phyloP scores from a whole-genome alignment of 1,284 basidiomycete genomes.

The Apiotrichum mycotoxinovorans region DNA sequence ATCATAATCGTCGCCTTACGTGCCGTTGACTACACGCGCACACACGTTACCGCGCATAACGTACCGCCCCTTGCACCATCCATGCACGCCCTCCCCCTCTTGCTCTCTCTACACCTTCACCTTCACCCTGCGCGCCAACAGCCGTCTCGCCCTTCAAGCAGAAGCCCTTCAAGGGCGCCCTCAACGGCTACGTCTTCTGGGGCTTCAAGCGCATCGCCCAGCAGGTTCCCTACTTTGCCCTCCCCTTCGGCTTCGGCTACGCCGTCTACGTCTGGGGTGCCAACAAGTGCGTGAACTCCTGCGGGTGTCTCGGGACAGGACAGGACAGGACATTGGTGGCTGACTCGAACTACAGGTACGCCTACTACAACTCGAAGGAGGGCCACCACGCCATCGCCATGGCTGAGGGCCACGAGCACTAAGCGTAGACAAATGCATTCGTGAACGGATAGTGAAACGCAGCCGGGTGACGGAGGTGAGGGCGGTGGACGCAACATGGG shows the following conservation, averaged over 20 bases:
- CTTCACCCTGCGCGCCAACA: constrained; percentile 40
- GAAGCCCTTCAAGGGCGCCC: constrained; percentile 65
- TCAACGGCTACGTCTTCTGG: constrained; percentile 79
- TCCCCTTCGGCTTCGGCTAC: constrained; percentile 75
- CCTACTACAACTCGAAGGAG: constrained; percentile 49
- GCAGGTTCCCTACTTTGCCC: constrained; percentile 73
- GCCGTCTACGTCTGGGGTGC: constrained; percentile 79
- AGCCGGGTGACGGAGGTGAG: too few relatives aligned
- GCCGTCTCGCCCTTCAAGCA: constrained; percentile 78
- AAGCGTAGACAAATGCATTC: constrained; percentile 19
- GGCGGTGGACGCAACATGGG: too few relatives aligned
- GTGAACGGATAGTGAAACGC: too few relatives aligned
- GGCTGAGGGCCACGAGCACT: constrained; percentile 33
- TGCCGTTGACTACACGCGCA: neutral
- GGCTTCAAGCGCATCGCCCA: constrained; percentile 72
- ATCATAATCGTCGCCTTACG: too few relatives aligned
- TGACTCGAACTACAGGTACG: constrained; percentile 32
- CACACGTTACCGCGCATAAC: neutral
- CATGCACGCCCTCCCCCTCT: constrained; percentile 3
- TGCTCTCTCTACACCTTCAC: neutral
- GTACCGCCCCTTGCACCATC: neutral
- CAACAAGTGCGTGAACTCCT: constrained; percentile 49
- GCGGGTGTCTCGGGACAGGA: neutral
- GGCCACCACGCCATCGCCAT: constrained; percentile 43
- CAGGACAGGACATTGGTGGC: neutral